Percentiles rank a stretch among this genome's conserved stretches.
Conservation (phyloP, 768 basidiomycete species). For the Sistotremastrum suecicum region DNA sequence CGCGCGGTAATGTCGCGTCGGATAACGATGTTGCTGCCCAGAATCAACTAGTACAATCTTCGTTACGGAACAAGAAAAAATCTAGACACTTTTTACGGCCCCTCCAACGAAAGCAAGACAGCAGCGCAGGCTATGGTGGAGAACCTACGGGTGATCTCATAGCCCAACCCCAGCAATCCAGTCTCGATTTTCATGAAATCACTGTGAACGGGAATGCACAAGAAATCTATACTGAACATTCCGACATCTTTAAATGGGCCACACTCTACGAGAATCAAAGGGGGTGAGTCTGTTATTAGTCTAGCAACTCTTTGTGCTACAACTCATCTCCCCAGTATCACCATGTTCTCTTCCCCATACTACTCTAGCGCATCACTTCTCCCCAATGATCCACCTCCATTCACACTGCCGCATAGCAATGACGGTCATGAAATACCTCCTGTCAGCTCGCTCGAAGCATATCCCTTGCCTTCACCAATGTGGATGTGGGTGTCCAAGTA, state of each 20-base stretch:
- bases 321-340: conserved; percentile 25
- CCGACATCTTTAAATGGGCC: conserved; percentile 34
- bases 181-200: too few relatives aligned
- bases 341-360: conserved; percentile 55
- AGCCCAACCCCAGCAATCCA: too few relatives aligned
- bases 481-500: conserved; percentile 71
- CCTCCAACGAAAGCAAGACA: too few relatives aligned
- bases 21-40: too few relatives aligned
- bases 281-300: conserved; percentile 33
- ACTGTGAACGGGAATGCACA: too few relatives aligned
- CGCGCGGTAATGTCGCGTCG: too few relatives aligned
- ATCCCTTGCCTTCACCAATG: conserved; percentile 63
- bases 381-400: conserved; percentile 59
- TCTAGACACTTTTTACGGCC: too few relatives aligned
- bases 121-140: too few relatives aligned
- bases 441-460: conserved; percentile 42
- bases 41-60: too few relatives aligned
- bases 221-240: too few relatives aligned
- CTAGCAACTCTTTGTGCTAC: conserved; percentile 1
- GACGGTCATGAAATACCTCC: conserved; percentile 23
- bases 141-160: too few relatives aligned
- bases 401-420: conserved; percentile 38
- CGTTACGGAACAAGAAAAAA: too few relatives aligned
- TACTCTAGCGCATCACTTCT: conserved; percentile 61
- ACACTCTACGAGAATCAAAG: conserved; percentile 73